Base-by-base conservation (phyloP, 331 rosid species). In the Arachis monticola region DNA sequence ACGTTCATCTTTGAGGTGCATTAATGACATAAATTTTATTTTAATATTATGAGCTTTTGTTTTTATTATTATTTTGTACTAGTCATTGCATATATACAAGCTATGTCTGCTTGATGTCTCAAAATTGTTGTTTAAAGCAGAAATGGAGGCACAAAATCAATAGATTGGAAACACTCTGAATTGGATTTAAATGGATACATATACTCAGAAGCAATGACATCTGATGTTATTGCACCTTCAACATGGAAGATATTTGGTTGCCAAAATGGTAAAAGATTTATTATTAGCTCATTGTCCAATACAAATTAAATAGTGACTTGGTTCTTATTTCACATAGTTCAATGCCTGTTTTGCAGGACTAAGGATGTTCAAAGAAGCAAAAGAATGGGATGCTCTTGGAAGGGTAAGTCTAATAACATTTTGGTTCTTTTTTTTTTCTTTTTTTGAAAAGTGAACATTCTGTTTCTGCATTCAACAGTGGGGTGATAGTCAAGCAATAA, bases 241-340 rank as follows among this genome's bases (percentile, higher is more conserved):
- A 88, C 96, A 2, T 93, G 97, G 98, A 93, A 91, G 77, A 93
- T 93, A 69, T 93, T 93, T 79, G 98, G 98, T 27, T 91, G 92
- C 79, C 91, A 83, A 68, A 93, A 93, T 84, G 98, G 98, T 93
- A 82, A 77, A 77, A 85, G 27, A 64, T 31, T 58, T 51, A n/a
- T 58, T 51, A n/a, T 5, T 38, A 13, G 64, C 61, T 66, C 73
- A 12, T 65, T 17, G 48, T 79, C 57, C 75, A 67, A 27, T 55
- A 48, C 53, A 48, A 45, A 8, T 9, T 38, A 76, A 70, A 27
- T 44, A 51, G 66, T 9, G 13, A 32, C 55, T 79, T 69, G 50
- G 41, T 38, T 38, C 41, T 38, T 71, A 52, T 57, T 70, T 70
- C 70, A 64, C 14, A 51, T 38, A 69, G 57, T 52, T 64, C 58